These are phyloP conservation scores for Salix suchowensis DNA, from an alignment of 345 rosid species.

Conservation along the genomic window DNA sequence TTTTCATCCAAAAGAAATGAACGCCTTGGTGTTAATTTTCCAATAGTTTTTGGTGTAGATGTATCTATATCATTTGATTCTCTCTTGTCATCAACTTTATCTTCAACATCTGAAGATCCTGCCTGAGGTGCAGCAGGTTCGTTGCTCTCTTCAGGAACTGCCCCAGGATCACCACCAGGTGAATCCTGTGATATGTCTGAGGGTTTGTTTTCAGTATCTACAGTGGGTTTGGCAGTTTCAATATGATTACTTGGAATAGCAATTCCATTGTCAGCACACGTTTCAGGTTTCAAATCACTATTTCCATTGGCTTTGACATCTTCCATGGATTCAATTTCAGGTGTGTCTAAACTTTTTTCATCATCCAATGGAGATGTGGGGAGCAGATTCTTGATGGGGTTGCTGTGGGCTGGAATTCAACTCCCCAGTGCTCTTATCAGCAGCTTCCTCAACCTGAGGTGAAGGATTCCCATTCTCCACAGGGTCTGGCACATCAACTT, in stretches of 20 bases:
- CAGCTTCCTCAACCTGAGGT: not conserved
- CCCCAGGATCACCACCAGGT: slow-evolving; percentile 23
- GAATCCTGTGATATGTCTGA: slow-evolving; percentile 22
- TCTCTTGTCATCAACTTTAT: slow-evolving; percentile 28
- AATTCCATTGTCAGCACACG: slow-evolving; percentile 15
- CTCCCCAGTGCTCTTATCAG: slow-evolving; percentile 13
- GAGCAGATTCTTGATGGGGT: slow-evolving; percentile 11
- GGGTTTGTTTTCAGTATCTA: slow-evolving; percentile 22
- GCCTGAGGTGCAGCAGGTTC: slow-evolving; percentile 28
- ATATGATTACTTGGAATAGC: slow-evolving; percentile 15
- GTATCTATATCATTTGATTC: slow-evolving; percentile 26
- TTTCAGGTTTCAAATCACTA: slow-evolving; percentile 16
- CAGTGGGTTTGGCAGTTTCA: slow-evolving; percentile 19
- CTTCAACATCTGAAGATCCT: slow-evolving; percentile 31
- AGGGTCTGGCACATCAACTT: slow-evolving; percentile 12
- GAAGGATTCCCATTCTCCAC: slow-evolving; percentile 13
- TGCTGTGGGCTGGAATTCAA: slow-evolving; percentile 9
- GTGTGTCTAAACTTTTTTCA: slow-evolving; percentile 14
- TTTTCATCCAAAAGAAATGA: slow-evolving; percentile 37
- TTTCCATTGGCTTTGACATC: slow-evolving; percentile 22
- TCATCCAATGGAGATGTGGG: slow-evolving; percentile 20
- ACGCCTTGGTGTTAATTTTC: slow-evolving; percentile 29
- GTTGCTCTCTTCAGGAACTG: slow-evolving; percentile 8
- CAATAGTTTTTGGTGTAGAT: slow-evolving; percentile 25
- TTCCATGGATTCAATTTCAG: slow-evolving; percentile 22